Conservation (phyloP, 1,139 yeast genomes). For the Pichia sp. region DNA sequence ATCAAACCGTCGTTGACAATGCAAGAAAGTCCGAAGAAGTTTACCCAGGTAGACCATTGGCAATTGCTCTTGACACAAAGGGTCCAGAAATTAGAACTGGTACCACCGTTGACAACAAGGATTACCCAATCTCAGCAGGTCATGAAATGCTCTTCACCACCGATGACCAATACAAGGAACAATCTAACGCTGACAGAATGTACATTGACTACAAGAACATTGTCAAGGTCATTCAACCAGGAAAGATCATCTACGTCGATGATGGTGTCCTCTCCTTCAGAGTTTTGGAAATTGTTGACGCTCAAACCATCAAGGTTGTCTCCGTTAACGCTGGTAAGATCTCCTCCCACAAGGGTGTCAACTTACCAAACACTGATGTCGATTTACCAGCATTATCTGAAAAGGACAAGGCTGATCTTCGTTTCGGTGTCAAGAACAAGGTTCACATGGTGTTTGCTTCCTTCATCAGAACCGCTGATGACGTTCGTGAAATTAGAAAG, state of each 20-base stretch:
- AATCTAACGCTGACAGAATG: conserved; percentile 75
- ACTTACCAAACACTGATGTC: conserved; percentile 98
- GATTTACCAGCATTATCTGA: conserved; percentile 97
- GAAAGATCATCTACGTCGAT: conserved; percentile 88
- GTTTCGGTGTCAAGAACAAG: conserved; percentile 92
- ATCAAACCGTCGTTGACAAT: conserved; percentile 92
- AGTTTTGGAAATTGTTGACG: conserved; percentile 78
- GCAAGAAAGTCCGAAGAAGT: conserved; percentile 89
- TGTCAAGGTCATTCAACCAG: conserved; percentile 82
- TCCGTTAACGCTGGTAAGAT: conserved; percentile 93
- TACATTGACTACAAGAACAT: conserved; percentile 92
- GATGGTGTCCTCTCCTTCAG: conserved; percentile 97
- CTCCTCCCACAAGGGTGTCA: conserved; percentile 97
- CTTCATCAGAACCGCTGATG: conserved; percentile 91
- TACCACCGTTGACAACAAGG: conserved; percentile 71
- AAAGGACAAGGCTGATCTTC: conserved; percentile 87
- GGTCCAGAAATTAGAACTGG: conserved; percentile 99
- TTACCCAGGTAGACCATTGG: conserved; percentile 93
- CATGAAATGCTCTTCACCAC: conserved; percentile 94
- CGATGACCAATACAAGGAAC: conserved; percentile 66
- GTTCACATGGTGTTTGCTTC: conserved; percentile 99
- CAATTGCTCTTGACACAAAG: conserved; percentile 97
- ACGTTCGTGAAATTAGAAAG: conserved; percentile 81
- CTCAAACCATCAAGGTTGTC: conserved; percentile 71
- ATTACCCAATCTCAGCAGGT: conserved; percentile 74